Evolutionary conservation across 2,329 filamentous ascomycete species (phyloP).

Genomic region (Exophiala mesophila): DNA sequence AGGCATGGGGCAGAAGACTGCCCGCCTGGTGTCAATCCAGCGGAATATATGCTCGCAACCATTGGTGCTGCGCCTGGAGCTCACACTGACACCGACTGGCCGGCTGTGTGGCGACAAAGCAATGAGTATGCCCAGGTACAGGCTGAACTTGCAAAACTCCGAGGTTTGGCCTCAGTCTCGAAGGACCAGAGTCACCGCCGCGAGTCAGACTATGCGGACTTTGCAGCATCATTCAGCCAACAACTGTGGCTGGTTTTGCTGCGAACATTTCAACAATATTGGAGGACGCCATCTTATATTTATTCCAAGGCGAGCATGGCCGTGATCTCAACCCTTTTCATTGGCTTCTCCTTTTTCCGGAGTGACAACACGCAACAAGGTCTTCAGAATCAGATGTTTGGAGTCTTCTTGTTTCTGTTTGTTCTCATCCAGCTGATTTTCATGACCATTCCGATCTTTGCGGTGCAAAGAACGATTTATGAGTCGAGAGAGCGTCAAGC

Average conservation of each 20-base stretch:
- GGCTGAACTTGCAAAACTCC: conserved; percentile 53
- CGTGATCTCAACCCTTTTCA: conserved; percentile 46
- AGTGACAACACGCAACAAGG: conserved; percentile 59
- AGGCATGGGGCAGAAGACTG: conserved; percentile 56
- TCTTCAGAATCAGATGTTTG: conserved; percentile 71
- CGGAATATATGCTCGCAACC: conserved; percentile 65
- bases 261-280: conserved; percentile 84
- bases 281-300: conserved; percentile 82
- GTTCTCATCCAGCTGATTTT: conserved; percentile 48
- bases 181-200: neutral
- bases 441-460: conserved; percentile 60
- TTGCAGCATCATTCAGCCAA: conserved; percentile 64
- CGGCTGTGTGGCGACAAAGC: conserved; percentile 56
- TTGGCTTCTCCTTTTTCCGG: conserved; percentile 60
- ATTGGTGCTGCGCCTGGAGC: conserved; percentile 50
- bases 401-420: conserved; percentile 51
- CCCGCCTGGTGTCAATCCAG: conserved; percentile 59
- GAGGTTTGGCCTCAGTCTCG: conserved; percentile 32
- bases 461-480: conserved; percentile 65
- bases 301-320: conserved; percentile 59
- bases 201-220: conserved; percentile 51
- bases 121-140: conserved; percentile 51
- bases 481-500: conserved; percentile 63
- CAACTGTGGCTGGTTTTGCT: conserved; percentile 63
- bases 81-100: conserved; percentile 50